phyloP scores from a whole-genome alignment of 305 asterid genomes.

The Fraxinus albicans region DNA sequence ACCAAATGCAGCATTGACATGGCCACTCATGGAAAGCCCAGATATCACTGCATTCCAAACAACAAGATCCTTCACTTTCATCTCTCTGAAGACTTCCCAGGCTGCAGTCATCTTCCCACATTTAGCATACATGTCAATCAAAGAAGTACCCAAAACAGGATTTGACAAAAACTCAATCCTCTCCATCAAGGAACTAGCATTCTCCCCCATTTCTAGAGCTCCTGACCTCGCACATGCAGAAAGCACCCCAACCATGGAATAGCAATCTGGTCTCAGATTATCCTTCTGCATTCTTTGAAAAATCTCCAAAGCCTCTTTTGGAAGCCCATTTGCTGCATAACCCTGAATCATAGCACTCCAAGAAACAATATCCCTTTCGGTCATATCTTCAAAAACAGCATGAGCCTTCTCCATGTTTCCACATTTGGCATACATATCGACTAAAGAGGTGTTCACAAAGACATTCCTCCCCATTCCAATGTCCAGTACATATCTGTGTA shows the following conservation, averaged over 20 bases:
- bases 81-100: slow-evolving; percentile 46
- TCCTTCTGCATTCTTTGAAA: slow-evolving; percentile 45
- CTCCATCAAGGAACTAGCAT: slow-evolving; percentile 51
- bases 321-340: slow-evolving; percentile 67
- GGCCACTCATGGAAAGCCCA: slow-evolving; percentile 66
- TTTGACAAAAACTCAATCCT: slow-evolving; percentile 45
- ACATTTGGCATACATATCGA: slow-evolving; percentile 66
- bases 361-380: slow-evolving; percentile 56
- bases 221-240: slow-evolving; percentile 72
- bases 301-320: slow-evolving; percentile 59
- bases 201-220: slow-evolving; percentile 57
- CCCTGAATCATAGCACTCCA: slow-evolving; percentile 83
- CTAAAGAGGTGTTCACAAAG: slow-evolving; percentile 56
- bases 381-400: slow-evolving; percentile 59
- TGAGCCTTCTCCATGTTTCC: slow-evolving; percentile 66
- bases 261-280: slow-evolving; percentile 50
- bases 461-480: slow-evolving; percentile 56
- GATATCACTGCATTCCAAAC: slow-evolving; percentile 57
- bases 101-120: slow-evolving; percentile 61
- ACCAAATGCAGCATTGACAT: slow-evolving; percentile 49
- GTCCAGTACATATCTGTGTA: slow-evolving; percentile 45
- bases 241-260: slow-evolving; percentile 66
- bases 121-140: slow-evolving; percentile 67
- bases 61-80: slow-evolving; percentile 55
- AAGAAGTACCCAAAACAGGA: slow-evolving; percentile 60